Base-by-base conservation (phyloP, 208 protist species). In the Balamuthia mandrillaris region DNA sequence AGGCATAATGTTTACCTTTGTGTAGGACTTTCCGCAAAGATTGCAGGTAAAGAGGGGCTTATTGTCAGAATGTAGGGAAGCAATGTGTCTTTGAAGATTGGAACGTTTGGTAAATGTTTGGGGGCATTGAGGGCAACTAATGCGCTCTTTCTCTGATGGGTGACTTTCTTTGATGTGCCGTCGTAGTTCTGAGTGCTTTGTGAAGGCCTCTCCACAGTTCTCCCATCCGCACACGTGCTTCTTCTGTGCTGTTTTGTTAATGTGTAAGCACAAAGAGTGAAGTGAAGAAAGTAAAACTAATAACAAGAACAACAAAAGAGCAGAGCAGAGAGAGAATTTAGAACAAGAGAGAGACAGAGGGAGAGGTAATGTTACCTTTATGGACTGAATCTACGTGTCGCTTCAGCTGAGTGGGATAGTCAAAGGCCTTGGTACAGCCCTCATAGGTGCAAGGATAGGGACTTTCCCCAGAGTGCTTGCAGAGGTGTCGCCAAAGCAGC, bases 11-110 rank as follows among this genome's bases (percentile, higher is more conserved):
- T 27, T 10, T 12, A 78, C 68, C 68, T 78, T 78, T n/a, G 68
- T 78, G 68, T 78, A 78, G 14, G 68, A 78, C 24, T 27, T 41
- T 21, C 68, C 68, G 47, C 68, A 78, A 10, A 16, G 47, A 24
- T 78, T 31, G 42, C 68, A 78, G 24, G 44, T 78, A 33, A 78
- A 78, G 39, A 78, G 68, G 39, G 47, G 39, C 68, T 78, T 24
- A 27, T 37, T 56, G 47, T 78, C 68, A 2, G 61, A 29, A 5
- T 56, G 42, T 21, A 56, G 68, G 9, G 54, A 10, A 45, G 42
- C 24, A 16, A 54, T 10, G 47, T 78, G 68, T 33, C 54, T 37
- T 29, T n/a, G 47, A 33, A 78, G 68, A 45, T 31, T 27, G 14
- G 68, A 78, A n/a, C 54, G 47, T n/a, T 45, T 37, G 37, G 68